Base-by-base conservation (phyloP, 202 grass and related monocot species). In the Zoysia matrella region DNA sequence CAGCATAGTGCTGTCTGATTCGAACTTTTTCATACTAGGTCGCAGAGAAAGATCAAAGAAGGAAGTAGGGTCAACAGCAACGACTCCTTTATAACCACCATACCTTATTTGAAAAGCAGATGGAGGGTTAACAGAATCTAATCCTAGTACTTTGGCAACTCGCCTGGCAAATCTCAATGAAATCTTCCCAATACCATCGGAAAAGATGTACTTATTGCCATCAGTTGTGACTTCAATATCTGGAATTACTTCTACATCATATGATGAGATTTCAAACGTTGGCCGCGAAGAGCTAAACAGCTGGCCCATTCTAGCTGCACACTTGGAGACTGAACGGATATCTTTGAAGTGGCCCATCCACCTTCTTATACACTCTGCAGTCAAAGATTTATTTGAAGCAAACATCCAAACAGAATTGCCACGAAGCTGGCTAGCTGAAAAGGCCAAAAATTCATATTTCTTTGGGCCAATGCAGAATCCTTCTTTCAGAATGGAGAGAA, bases 331-430 rank as follows among this genome's bases (percentile, higher is more conserved):
- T 74, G 88, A 93, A 73, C 84, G 90, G 41, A 98, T 95, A 75
- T 78, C 55, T 73, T 80, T 69, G 62, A 98, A 98, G 76, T 95
- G 83, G 40, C 92, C 95, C 95, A 98, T 98, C 92, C 92, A 98
- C 73, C 79, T 82, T 90, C 92, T 93, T 71, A 95, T 93, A 72
- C 47, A 73, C 77, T 90, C 95, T 54, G 92, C 90, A 39, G 62
- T 91, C 68, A 98, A 80, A 48, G 82, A 84, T 60, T 85, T 65
- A 84, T 93, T 98, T 45, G 95, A 93, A 77, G 92, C 90, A 95
- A 98, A 95, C 95, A 98, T 98, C 95, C 95, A 98, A 88, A 93
- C 85, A 78, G 95, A 98, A 93, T 84, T 93, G 10, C 83, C 78
- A 63, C 95, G 80, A 88, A 98, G 93, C 57, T 95, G 95, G 84